These are phyloP conservation scores for Colletotrichum destructivum DNA, from an alignment of 2,329 filamentous ascomycete genomes.

Conservation along the genomic window DNA sequence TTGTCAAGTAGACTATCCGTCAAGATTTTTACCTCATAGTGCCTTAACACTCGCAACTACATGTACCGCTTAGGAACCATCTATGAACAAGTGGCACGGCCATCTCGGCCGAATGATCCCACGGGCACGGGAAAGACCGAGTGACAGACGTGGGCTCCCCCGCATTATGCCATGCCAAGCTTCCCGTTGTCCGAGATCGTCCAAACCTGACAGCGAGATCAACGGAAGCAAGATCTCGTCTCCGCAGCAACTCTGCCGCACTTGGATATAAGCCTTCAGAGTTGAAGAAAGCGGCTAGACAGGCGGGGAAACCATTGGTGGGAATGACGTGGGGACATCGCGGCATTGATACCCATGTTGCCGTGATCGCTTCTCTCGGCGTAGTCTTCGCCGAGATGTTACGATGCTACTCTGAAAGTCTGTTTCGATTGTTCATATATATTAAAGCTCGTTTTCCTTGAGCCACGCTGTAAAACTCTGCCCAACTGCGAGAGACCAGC, in stretches of 20 bases:
- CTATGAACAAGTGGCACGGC: too few relatives aligned
- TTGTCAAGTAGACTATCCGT: not conserved
- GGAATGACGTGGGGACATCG: conserved; percentile 27
- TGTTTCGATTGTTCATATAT: not conserved
- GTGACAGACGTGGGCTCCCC: conserved; percentile 18
- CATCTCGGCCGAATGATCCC: conserved; percentile 22
- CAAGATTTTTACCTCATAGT: too few relatives aligned
- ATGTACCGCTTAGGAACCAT: too few relatives aligned
- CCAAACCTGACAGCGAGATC: not conserved
- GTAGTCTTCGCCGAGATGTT: conserved; percentile 36
- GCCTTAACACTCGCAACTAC: not conserved
- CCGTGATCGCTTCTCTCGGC: conserved; percentile 35
- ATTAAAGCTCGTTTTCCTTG: too few relatives aligned
- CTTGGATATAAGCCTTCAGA: not conserved
- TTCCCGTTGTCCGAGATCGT: conserved; percentile 31
- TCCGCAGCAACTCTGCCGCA: conserved; percentile 5
- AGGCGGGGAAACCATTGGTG: conserved; percentile 27
- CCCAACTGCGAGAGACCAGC: rapidly evolving
- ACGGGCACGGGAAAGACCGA: conserved; percentile 25
- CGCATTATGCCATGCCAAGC: conserved; percentile 11
- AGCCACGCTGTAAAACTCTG: rapidly evolving
- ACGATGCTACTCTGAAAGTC: conserved; percentile 12
- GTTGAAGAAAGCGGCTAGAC: not conserved
- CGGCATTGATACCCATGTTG: conserved; percentile 11
- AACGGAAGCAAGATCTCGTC: conserved; percentile 3